Conservation (phyloP, 129 eudicot genomes). For the Tanacetum coccineum region DNA sequence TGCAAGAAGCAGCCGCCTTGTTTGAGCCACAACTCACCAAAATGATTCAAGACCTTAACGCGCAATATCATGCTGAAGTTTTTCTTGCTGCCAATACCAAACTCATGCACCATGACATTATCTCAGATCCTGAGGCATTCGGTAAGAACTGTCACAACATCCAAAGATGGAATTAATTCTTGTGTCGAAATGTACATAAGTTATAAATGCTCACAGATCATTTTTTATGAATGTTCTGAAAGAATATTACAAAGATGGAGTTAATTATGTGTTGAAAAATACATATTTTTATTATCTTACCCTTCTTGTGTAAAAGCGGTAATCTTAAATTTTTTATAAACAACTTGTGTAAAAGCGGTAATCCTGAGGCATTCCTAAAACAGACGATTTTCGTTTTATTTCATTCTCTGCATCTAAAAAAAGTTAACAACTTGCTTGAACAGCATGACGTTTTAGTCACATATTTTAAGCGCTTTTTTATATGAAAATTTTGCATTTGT, state of each 20-base stretch:
- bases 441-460: too few species aligned
- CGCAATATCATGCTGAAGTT: slow-evolving; percentile 13
- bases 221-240: neutral
- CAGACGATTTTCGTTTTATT: too few species aligned
- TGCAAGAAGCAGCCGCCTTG: slow-evolving; percentile 28
- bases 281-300: too few species aligned
- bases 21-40: slow-evolving; percentile 27
- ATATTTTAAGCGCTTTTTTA: neutral
- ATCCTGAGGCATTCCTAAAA: too few species aligned
- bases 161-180: neutral
- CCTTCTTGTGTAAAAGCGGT: too few species aligned
- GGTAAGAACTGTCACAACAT: slow-evolving; percentile 14
- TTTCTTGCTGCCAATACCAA: slow-evolving; percentile 33
- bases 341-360: too few species aligned
- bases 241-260: neutral
- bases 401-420: too few species aligned
- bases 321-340: too few species aligned
- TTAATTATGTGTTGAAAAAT: neutral
- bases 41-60: slow-evolving; percentile 33
- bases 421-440: too few species aligned
- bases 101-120: slow-evolving; percentile 31
- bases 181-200: neutral
- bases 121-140: slow-evolving; percentile 30
- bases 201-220: too few species aligned
- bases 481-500: neutral